Base-by-base conservation (phyloP, 2,329 filamentous ascomycete species). In the Emericellopsis atlantica region DNA sequence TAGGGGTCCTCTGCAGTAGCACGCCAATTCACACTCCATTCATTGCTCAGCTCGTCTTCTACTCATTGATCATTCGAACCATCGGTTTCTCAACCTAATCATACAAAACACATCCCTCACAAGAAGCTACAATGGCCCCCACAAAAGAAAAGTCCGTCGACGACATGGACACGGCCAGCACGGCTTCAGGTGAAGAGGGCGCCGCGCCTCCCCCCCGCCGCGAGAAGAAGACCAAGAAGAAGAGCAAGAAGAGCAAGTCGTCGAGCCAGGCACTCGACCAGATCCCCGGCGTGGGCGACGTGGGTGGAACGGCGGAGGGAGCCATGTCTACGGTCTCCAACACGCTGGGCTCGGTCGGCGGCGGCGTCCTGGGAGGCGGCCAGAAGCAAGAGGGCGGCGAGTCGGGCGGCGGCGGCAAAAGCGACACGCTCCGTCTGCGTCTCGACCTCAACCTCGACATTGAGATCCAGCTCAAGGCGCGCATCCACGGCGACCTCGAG, bases 401-500 rank as follows among this genome's bases (percentile, higher is more conserved):
- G 48, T 57, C 45, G 16, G 58, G 52, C 29, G 56, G 55, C 34
- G 54, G 60, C 51, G 66, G 69, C 52, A 67, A 70, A 52, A 68
- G 74, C 44, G 80, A 87, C 52, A 81, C 83, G 32, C 46, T 58
- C n/a, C 35, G 41, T 56, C 60, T 92, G 51, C 74, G 79, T 32
- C 64, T 92, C 18, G 85, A 92, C 54, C 69, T 88, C 43, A 92
- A 92, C 59, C 67, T 92, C 43, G 85, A 92, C 49, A 72, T 92
- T 39, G 85, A 92, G 60, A 84, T 92, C 46, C 81, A 87, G 52
- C 71, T 92, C 45, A 92, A 92, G 69, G 85, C 85, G 16, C 81
- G 81, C 59, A 88, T 92, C 48, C 79, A 88, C 52, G 87, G 87
- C 54, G 87, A 93, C 64, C 63, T 93, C 48, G 88, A 84, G 29